Conservation (phyloP, 805 yeast genomes). For the Sugiyamaella qingdaonensis region DNA sequence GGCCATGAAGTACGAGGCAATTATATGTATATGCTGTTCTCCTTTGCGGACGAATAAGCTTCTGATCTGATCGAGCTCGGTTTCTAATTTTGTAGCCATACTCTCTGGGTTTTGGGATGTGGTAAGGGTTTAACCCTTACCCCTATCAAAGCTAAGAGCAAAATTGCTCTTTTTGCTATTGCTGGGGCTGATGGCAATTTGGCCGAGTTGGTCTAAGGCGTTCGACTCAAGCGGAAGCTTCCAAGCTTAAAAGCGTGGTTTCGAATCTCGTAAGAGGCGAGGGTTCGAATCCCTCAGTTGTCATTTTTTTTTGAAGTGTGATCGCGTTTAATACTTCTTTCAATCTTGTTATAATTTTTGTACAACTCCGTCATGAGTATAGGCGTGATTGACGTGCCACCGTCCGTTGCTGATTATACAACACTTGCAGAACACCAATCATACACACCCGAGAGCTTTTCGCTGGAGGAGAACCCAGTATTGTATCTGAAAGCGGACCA, state of each 20-base stretch:
- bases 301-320: constrained; percentile 41
- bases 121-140: too few relatives aligned
- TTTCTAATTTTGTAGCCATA: too few relatives aligned
- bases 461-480: constrained; percentile 33
- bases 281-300: constrained; percentile 85
- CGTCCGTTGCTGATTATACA: constrained; percentile 24
- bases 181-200: constrained; percentile 42
- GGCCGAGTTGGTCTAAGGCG: constrained; percentile 74
- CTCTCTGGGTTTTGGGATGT: too few relatives aligned
- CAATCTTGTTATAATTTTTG: neutral
- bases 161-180: too few relatives aligned
- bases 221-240: constrained; percentile 58
- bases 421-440: constrained; percentile 29
- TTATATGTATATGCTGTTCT: too few relatives aligned
- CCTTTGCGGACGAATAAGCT: too few relatives aligned
- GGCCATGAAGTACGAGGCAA: too few relatives aligned
- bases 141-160: too few relatives aligned
- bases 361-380: neutral
- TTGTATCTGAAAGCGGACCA: constrained; percentile 20
- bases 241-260: constrained; percentile 27
- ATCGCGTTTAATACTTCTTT: neutral
- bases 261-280: constrained; percentile 74
- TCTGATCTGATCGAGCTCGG: too few relatives aligned
- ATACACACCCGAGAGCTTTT: constrained; percentile 31
- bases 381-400: constrained; percentile 5